phyloP scores from a whole-genome alignment of 106 monocot genomes.

The Iris macrosiphon region DNA sequence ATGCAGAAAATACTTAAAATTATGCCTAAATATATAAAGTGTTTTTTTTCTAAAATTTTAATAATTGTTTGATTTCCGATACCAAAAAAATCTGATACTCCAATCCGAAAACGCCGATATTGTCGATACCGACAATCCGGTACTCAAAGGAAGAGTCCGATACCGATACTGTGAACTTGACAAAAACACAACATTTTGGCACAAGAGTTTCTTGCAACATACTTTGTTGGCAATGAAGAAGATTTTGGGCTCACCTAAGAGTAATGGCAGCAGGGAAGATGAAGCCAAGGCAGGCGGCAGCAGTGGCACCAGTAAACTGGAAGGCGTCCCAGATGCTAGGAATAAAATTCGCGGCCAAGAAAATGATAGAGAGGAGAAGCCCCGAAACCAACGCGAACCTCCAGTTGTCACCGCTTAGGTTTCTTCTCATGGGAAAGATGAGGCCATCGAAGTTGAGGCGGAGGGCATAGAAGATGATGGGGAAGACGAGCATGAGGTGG shows the following conservation, averaged over 20 bases:
- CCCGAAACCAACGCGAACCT: constrained; percentile 50
- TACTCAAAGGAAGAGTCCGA: no score
- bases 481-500: constrained; percentile 97
- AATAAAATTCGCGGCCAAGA: constrained; percentile 65
- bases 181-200: no score
- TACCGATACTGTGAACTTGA: no score
- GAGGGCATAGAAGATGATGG: constrained; percentile 74
- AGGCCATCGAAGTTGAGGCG: constrained; percentile 88
- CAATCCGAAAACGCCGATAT: no score
- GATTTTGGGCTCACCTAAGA: constrained; percentile 43
- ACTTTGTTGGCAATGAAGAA: not conserved
- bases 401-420: constrained; percentile 46
- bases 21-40: no score
- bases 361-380: constrained; percentile 46
- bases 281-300: constrained; percentile 82
- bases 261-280: constrained; percentile 86
- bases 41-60: no score
- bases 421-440: constrained; percentile 53
- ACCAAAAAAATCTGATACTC: no score
- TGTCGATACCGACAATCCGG: no score
- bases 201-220: no score
- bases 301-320: constrained; percentile 93
- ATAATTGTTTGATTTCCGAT: no score
- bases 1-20: no score
- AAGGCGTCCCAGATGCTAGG: constrained; percentile 99